Base-by-base conservation (phyloP, 2,329 filamentous ascomycete genomes). In the Fusarium zealandicum region DNA sequence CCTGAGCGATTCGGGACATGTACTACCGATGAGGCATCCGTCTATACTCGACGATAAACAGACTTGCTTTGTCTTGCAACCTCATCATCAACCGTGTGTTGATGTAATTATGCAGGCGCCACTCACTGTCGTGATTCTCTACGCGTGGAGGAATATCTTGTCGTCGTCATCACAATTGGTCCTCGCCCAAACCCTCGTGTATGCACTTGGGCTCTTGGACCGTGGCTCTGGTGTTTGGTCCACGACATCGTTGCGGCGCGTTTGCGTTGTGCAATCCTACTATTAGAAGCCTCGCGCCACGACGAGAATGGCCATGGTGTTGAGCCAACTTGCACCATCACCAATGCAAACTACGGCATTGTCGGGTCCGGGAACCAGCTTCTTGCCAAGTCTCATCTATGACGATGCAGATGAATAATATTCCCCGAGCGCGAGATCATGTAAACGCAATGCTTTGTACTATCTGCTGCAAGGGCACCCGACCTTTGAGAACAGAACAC, bases 41-140 rank as follows among this genome's bases (percentile, higher is more conserved):
- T 11, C 28, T 30, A 30, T 11, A 12, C 28, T 30, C 28, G 10
- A 30, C 10, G 10, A 30, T 4, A 13, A 30, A 13, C 28, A 30
- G 20, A 22, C 5, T 30, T 13, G 4, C 10, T 13, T 13, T n/a
- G n/a, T n/a, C n/a, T n/a, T n/a, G n/a, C 10, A 30, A 13, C 28
- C 28, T 13, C 28, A 30, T 30, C 28, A 11, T 31, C 28, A n/a
- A 9, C 13, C 12, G 28, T 31, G 11, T 31, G 28, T 31, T 31
- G 12, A 28, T 4, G 32, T 43, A 42, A 56, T 31, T 8, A 14
- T 33, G 35, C 51, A 50, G 51, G 9, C 38, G 30, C 35, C 39
- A 30, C 22, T 20, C 18, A 4, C 6, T 31, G 28, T 30, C 16
- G 36, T 17, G 14, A 38, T 55, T 3, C 3, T 25, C 9, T 6